These are phyloP conservation scores for Ogataea wickerhamii DNA, from an alignment of 805 yeast genomes.

Conservation along the genomic window DNA sequence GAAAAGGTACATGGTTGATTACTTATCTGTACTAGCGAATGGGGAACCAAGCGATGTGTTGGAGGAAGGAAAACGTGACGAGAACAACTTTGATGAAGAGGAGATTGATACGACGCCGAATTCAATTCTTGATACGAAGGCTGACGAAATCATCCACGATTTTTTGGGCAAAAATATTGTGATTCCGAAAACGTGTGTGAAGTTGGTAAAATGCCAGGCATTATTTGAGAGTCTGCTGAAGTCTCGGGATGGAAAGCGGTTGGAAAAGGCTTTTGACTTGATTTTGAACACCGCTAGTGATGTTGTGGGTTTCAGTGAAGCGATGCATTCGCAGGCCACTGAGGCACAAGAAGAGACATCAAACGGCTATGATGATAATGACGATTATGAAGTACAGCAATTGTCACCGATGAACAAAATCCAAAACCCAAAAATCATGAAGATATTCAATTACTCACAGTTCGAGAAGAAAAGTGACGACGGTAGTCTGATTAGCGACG, in stretches of 20 bases:
- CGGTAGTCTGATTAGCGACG: conserved; percentile 23
- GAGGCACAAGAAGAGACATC: conserved; percentile 11
- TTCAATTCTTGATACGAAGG: conserved; percentile 5
- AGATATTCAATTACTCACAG: conserved; percentile 16
- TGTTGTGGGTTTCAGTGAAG: conserved; percentile 20
- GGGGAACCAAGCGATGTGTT: neutral
- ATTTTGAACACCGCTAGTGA: conserved; percentile 22
- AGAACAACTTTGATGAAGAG: conserved; percentile 4
- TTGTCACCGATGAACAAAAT: conserved; percentile 3
- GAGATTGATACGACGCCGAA: conserved; percentile 6
- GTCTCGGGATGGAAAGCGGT: conserved; percentile 19
- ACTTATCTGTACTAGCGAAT: conserved; percentile 15
- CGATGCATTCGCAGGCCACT: conserved; percentile 3
- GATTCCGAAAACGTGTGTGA: conserved; percentile 27
- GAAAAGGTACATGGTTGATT: conserved; percentile 18
- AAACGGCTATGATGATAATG: conserved; percentile 5
- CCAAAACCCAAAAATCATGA: conserved; percentile 11
- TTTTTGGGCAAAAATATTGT: conserved; percentile 15
- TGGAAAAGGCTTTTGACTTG: conserved; percentile 24
- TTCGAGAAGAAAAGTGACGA: conserved; percentile 6
- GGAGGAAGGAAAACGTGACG: conserved; percentile 1
- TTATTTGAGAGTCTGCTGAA: conserved; percentile 27
- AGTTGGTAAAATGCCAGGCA: conserved; percentile 26
- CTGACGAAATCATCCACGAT: conserved; percentile 9
- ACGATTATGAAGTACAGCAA: conserved; percentile 4